Base-by-base conservation (phyloP, 2,329 filamentous ascomycete species). In the Diaporthe helianthi region DNA sequence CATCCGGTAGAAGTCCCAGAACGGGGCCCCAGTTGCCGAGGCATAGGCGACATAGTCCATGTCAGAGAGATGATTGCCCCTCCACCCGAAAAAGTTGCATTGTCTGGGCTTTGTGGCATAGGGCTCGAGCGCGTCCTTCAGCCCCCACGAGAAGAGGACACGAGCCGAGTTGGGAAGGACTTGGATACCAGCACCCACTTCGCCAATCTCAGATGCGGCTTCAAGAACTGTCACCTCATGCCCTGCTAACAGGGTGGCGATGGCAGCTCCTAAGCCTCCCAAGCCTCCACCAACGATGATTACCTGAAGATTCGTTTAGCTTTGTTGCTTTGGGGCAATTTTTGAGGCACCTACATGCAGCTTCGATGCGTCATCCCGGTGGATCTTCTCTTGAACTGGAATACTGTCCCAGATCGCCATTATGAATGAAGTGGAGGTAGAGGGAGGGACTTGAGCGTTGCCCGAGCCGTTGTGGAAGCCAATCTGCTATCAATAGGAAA, bases 281-380 rank as follows among this genome's bases (percentile, higher is more conserved):
- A 88, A 79, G 7, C 86, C 86, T 12, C 85, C 86, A n/a, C 86
- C 86, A 24, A 87, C 81, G 31, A 88, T 78, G 26, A 87, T 79
- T 31, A 87, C 76, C 78, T 84, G 49, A 4, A 38, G 6, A 12
- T 4, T 38, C 2, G 3, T 4, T 69, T n/a, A 70, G 44, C 12
- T 44, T 8, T 2, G n/a, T 24, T 17, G 9, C 29, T 12, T 7
- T 22, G 26, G 7, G 6, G 5, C 0, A 3, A 51, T 3, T 3
- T 36, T 5, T 2, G 17, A 2, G 26, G 13, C 3, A 65, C 67
- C 12, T 17, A 71, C 70, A 58, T 69, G 24, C 3, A 71, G 15
- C 19, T 33, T 71, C 9, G 63, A 70, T 29, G 52, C 29, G 22
- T 67, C 70, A 41, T 70, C 64, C n/a, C 70, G 31, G 19, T 44